Base-by-base conservation (phyloP, 441 rosid species). In the Flueggea neowawraea region DNA sequence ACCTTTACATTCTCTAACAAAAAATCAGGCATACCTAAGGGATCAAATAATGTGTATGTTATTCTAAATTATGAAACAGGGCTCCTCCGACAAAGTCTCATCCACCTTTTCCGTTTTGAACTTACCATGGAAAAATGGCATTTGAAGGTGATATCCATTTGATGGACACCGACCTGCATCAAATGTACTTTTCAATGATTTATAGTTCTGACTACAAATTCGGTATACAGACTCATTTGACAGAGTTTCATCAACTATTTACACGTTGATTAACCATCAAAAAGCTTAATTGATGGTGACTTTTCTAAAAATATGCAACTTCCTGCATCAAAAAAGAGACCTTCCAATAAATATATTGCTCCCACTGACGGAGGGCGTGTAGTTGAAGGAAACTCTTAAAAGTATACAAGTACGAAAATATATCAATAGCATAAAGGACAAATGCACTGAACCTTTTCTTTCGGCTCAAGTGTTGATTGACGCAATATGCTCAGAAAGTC, bases 401-500 rank as follows among this genome's bases (percentile, higher is more conserved):
- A 54, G 50, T 47, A 11, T 43, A 14, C n/a, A 0, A 65, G 70
- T 68, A 61, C 63, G 65, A 63, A 66, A 63, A 50, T 54, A 50
- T 64, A 70, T 77, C 68, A 69, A 57, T 58, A 69, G 48, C 68
- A 64, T 43, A 10, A 65, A 63, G 74, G 77, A 73, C 66, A 71
- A 72, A 60, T 44, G 82, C 87, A 75, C 76, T 70, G 57, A 68
- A 66, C 78, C 81, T 71, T 77, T 60, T 69, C 82, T 82, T 82
- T 79, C 75, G 81, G 81, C 78, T 71, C 10, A 75, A 77, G 82
- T 64, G 74, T 77, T 60, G 77, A 69, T 74, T 68, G 62, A 72
- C 7, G 64, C 67, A 74, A 66, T 62, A 53, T 69, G 62, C 75
- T 62, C 49, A 66, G 67, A 11, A 72, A 66, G 73, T 68, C 78